Percentiles rank a stretch among this genome's conserved stretches.
phyloP scores from a whole-genome alignment of 2,329 filamentous ascomycete genomes.

The Pyrenophora graminea region DNA sequence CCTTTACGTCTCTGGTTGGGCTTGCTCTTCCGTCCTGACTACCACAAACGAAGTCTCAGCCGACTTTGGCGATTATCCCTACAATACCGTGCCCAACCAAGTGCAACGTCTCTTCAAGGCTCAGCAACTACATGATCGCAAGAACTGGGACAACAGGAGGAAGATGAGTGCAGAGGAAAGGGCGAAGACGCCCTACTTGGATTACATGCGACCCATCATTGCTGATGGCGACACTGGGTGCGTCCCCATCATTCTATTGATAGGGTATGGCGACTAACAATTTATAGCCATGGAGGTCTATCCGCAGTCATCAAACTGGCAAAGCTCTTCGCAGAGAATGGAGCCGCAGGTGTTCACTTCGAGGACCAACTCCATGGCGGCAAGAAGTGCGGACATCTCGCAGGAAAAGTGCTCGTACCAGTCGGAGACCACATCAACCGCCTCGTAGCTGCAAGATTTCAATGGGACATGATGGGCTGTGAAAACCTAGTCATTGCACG shows the following conservation, averaged over 20 bases:
- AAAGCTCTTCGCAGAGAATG: constrained; percentile 96
- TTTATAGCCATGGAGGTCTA: constrained; percentile 78
- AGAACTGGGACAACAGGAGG: constrained; percentile 85
- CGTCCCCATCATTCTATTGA: background rate
- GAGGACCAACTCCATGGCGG: constrained; percentile 97
- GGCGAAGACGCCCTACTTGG: constrained; percentile 76
- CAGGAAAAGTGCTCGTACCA: constrained; percentile 93
- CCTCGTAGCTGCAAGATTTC: constrained; percentile 86
- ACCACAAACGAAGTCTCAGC: constrained; percentile 96
- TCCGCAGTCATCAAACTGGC: constrained; percentile 93
- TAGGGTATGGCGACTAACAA: constrained; percentile 15
- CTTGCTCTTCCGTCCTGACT: constrained; percentile 90
- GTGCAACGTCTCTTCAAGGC: constrained; percentile 96
- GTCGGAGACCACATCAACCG: constrained; percentile 96
- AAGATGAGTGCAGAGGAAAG: constrained; percentile 77
- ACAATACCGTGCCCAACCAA: constrained; percentile 98
- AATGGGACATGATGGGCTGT: constrained; percentile 97
- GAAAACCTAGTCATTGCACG: constrained; percentile 95
- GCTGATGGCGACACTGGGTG: constrained; percentile 91
- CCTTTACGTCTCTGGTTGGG: constrained; percentile 95
- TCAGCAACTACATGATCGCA: constrained; percentile 94
- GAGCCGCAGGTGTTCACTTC: constrained; percentile 93
- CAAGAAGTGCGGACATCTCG: constrained; percentile 97
- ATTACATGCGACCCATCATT: constrained; percentile 93
- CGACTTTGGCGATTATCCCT: constrained; percentile 98